phyloP scores from a whole-genome alignment of 2,329 filamentous ascomycete genomes.

The Curvularia spicifera region DNA sequence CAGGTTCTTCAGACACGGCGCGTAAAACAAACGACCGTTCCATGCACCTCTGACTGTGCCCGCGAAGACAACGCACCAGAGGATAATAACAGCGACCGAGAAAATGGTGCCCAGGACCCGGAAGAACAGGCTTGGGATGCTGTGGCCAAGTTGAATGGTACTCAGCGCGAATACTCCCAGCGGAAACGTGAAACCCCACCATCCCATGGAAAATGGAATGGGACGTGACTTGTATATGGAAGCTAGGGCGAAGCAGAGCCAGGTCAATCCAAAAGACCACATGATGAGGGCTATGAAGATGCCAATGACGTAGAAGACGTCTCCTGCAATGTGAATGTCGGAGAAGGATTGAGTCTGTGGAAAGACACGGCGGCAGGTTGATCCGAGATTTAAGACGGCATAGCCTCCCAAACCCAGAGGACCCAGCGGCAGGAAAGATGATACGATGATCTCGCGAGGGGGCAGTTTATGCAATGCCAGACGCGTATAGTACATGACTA shows the following conservation, averaged over 20 bases:
- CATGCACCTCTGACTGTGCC: slow-evolving; percentile 58
- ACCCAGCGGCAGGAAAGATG: slow-evolving; percentile 70
- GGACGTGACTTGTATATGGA: slow-evolving; percentile 53
- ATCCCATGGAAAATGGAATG: slow-evolving; percentile 68
- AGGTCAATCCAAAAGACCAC: slow-evolving; percentile 64
- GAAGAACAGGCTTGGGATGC: slow-evolving; percentile 64
- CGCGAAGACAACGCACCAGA: slow-evolving; percentile 63
- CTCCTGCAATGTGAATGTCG: slow-evolving; percentile 53
- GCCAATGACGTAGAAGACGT: slow-evolving; percentile 63
- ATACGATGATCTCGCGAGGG: slow-evolving; percentile 70
- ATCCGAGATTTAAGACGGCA: slow-evolving; percentile 60
- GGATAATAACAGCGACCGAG: slow-evolving; percentile 57
- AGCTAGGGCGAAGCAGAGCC: slow-evolving; percentile 62
- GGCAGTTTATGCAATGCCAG: slow-evolving; percentile 71
- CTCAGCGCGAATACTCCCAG: slow-evolving; percentile 62
- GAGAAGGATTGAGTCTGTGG: slow-evolving; percentile 49
- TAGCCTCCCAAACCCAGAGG: slow-evolving; percentile 72
- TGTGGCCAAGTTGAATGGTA: slow-evolving; percentile 57
- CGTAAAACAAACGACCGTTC: slow-evolving; percentile 60
- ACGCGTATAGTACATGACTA: slow-evolving; percentile 73
- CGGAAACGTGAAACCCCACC: slow-evolving; percentile 68
- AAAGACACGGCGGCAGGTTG: slow-evolving; percentile 53
- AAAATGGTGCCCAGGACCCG: slow-evolving; percentile 63
- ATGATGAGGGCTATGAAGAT: slow-evolving; percentile 60
- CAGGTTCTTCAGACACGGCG: slow-evolving; percentile 58